These are phyloP conservation scores for Aspergillus tamarii DNA, from an alignment of 2,329 filamentous ascomycete genomes.

Conservation along the genomic window DNA sequence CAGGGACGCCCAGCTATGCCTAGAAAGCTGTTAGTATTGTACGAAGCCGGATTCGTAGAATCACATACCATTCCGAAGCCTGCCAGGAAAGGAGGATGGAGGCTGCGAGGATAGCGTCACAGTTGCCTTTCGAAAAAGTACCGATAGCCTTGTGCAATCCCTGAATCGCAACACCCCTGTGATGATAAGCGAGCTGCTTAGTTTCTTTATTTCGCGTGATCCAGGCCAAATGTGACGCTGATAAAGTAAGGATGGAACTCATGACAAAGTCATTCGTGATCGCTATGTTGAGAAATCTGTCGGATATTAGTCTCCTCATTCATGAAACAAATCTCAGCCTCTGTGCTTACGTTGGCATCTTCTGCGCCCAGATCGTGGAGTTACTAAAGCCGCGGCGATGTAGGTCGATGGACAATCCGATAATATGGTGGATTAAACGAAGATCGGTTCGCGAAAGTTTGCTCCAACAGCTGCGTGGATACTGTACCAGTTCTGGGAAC, in stretches of 20 bases:
- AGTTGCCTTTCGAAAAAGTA: conserved; percentile 80
- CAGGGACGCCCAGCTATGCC: conserved; percentile 89
- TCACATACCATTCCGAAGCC: conserved; percentile 85
- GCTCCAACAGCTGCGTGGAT: conserved; percentile 72
- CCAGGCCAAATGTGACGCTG: conserved; percentile 92
- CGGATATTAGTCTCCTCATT: neutral
- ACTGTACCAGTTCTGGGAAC: conserved; percentile 78
- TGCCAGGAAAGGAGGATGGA: conserved; percentile 95
- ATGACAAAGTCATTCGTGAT: conserved; percentile 85
- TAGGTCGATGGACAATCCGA: conserved; percentile 82
- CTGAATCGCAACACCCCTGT: conserved; percentile 81
- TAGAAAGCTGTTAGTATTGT: conserved; percentile 50
- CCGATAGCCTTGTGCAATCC: conserved; percentile 87
- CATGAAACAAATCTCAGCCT: neutral
- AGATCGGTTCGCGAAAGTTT: conserved; percentile 77
- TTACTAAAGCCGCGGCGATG: conserved; percentile 74
- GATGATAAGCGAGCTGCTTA: conserved; percentile 84
- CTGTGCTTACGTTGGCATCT: conserved; percentile 81
- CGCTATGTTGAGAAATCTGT: conserved; percentile 79
- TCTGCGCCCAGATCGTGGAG: conserved; percentile 89
- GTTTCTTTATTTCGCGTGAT: conserved; percentile 83
- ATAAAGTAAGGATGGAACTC: conserved; percentile 88
- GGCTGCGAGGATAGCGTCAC: conserved; percentile 87
- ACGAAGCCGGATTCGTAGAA: conserved; percentile 19
- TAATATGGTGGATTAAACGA: conserved; percentile 87